Evolutionary conservation across 2,329 filamentous ascomycete species (phyloP), one percentile per base, ranked within the genome.

Genomic region (Exophiala alcalophila): DNA sequence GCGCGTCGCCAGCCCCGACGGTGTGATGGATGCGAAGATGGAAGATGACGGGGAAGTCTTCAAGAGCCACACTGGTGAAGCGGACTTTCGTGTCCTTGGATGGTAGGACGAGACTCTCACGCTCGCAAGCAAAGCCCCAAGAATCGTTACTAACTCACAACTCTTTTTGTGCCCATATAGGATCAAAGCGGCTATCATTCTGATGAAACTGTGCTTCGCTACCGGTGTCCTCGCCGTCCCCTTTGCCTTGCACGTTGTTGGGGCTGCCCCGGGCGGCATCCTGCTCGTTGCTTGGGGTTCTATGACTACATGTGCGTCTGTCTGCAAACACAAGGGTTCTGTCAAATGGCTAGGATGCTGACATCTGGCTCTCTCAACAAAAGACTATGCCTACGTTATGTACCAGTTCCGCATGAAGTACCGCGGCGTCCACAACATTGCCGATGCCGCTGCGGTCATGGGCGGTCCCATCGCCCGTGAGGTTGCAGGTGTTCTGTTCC

Each of bases 141-240:
- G n/a, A n/a, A n/a, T n/a, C n/a, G n/a, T n/a, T n/a, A n/a, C n/a
- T n/a, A n/a, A n/a, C n/a, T n/a, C n/a, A n/a, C n/a, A n/a, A n/a
- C n/a, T n/a, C n/a, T n/a, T n/a, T n/a, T n/a, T n/a, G n/a, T n/a
- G n/a, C n/a, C n/a, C n/a, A n/a, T n/a, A n/a, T 19, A 37, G 71
- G 70, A 57, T 69, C 19, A 65, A 68, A 21, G 69, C 70, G 1
- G 65, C 66, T 0, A 65, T 73, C 27, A 72, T 74, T 34, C 72
- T 73, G 44, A 56, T 52, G 24, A 59, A 59, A 59, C 55, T 97
- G 52, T 97, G 97, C 44, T 92, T 97, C 66, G 88, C 90, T n/a
- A 84, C 86, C 8, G 91, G 91, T 1, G 90, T 96, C 64, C 89
- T 97, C 54, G 94, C 91, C 14, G 79, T 74, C 9, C 71, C 71